A percentile compares a stretch with the other conserved stretches of the same genome.
phyloP scores from a whole-genome alignment of 345 rosid genomes.

The Carallia brachiata region DNA sequence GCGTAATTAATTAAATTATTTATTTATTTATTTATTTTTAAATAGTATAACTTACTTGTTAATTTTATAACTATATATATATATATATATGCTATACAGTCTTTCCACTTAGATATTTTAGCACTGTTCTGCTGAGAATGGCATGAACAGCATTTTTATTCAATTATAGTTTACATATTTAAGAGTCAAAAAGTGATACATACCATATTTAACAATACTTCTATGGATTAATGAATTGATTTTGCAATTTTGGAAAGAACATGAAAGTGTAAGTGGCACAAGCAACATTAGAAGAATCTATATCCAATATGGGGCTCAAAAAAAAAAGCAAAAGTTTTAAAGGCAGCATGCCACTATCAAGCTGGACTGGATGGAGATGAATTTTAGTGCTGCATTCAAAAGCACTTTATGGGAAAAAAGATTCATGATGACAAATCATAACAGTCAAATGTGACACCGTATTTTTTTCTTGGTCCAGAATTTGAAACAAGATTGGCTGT shows the following conservation, averaged over 20 bases:
- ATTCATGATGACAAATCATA: constrained; percentile 13
- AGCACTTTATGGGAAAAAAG: constrained; percentile 13
- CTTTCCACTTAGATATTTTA: too few species aligned
- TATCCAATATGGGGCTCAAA: not conserved
- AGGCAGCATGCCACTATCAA: constrained; percentile 6
- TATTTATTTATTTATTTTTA: too few species aligned
- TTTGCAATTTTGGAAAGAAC: not conserved
- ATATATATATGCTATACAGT: too few species aligned
- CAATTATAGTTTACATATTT: too few species aligned
- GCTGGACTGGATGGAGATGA: not conserved
- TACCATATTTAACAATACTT: not conserved
- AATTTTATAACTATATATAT: too few species aligned
- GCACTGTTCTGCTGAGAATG: too few species aligned
- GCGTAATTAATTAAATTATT: too few species aligned
- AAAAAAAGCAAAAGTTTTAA: constrained; percentile 2
- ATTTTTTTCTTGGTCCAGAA: not conserved
- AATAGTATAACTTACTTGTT: too few species aligned
- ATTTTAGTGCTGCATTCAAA: constrained; percentile 18
- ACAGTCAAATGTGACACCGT: not conserved
- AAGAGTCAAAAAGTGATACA: too few species aligned
- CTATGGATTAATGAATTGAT: not conserved
- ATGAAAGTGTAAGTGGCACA: not conserved
- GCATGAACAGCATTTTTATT: too few species aligned
- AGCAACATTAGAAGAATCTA: not conserved
- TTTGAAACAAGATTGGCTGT: not conserved